A percentile compares a stretch with the other conserved stretches of the same genome.
phyloP scores from a whole-genome alignment of 1,139 yeast genomes.

The Suhomyces anneliseae region DNA sequence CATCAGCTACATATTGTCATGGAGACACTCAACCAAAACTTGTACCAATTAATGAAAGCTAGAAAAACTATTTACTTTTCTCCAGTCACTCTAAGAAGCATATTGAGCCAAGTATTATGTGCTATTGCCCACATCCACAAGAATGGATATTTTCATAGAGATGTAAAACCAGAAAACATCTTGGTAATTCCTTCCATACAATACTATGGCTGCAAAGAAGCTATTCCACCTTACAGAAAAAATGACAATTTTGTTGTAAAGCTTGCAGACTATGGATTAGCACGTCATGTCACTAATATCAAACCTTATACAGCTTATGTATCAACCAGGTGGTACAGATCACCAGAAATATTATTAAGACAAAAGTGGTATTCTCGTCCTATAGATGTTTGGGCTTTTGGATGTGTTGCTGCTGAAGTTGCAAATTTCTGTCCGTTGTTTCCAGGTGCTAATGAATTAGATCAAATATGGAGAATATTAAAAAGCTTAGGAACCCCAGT shows the following conservation, averaged over 20 bases:
- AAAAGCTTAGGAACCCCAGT: slow-evolving; percentile 71
- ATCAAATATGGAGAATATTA: slow-evolving; percentile 70
- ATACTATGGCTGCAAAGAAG: slow-evolving; percentile 48
- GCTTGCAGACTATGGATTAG: slow-evolving; percentile 89
- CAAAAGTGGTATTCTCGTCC: slow-evolving; percentile 68
- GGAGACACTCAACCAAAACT: slow-evolving; percentile 85
- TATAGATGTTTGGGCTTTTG: slow-evolving; percentile 94
- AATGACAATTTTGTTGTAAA: slow-evolving; percentile 64
- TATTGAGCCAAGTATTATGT: slow-evolving; percentile 66
- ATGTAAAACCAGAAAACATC: slow-evolving; percentile 76
- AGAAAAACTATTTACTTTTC: slow-evolving; percentile 55
- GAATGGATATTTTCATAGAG: slow-evolving; percentile 79
- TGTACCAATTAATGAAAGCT: slow-evolving; percentile 68
- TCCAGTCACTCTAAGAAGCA: slow-evolving; percentile 58
- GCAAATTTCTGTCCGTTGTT: slow-evolving; percentile 76
- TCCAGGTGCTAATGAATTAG: slow-evolving; percentile 78
- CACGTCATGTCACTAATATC: slow-evolving; percentile 59
- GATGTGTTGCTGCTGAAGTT: slow-evolving; percentile 79
- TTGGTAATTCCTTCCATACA: slow-evolving; percentile 60
- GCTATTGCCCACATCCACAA: slow-evolving; percentile 84
- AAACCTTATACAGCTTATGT: slow-evolving; percentile 76
- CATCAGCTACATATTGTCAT: slow-evolving; percentile 74
- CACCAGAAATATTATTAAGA: slow-evolving; percentile 86
- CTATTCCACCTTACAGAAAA: slow-evolving; percentile 38
- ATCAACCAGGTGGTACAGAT: slow-evolving; percentile 93